Conservation (phyloP, 305 asterid species). For the Salvia sclarea region DNA sequence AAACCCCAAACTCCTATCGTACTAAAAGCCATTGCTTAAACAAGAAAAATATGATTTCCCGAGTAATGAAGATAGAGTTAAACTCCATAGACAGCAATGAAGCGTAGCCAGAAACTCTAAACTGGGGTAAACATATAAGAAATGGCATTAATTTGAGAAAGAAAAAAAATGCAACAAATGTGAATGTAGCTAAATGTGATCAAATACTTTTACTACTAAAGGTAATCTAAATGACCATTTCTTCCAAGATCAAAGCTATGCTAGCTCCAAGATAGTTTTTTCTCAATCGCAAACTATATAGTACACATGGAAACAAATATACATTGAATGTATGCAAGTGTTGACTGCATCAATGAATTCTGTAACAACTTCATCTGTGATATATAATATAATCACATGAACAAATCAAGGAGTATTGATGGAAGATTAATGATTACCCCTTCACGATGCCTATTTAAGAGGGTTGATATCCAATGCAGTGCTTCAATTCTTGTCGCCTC, state of each 20-base stretch:
- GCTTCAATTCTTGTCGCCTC: conserved; percentile 99
- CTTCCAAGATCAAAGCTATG: not conserved
- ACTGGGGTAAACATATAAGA: not conserved
- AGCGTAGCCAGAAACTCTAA: not conserved
- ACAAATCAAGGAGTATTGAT: conserved; percentile 11
- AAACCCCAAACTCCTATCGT: not conserved
- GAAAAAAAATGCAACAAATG: not conserved
- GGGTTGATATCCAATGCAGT: conserved; percentile 85
- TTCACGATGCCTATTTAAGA: conserved; percentile 64
- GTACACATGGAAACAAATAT: not conserved
- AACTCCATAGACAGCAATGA: not conserved
- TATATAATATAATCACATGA: conserved; percentile 11
- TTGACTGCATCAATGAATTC: not conserved
- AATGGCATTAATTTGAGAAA: not conserved
- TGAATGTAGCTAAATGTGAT: not conserved
- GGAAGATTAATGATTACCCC: conserved; percentile 55
- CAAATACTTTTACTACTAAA: not conserved
- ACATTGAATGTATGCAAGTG: not conserved
- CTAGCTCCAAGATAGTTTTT: not conserved
- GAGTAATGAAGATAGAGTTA: not conserved
- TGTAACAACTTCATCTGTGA: not conserved
- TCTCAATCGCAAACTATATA: not conserved
- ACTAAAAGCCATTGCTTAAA: not conserved
- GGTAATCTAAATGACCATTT: not conserved
- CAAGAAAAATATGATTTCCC: not conserved